phyloP scores from a whole-genome alignment of 2,329 filamentous ascomycete species.

The Hypoxylon sp. region DNA sequence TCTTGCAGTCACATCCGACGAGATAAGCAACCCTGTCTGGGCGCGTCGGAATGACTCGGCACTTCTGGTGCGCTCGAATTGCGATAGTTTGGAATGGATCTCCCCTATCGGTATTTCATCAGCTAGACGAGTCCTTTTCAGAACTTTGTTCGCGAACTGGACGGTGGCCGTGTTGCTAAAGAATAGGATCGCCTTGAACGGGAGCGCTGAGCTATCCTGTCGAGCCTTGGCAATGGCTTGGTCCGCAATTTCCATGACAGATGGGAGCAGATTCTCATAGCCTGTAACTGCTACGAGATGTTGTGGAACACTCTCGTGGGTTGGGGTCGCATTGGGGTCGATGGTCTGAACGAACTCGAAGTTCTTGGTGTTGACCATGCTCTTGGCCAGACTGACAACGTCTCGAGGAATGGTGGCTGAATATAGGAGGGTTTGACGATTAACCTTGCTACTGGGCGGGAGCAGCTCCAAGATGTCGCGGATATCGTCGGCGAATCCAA shows the following conservation, averaged over 20 bases:
- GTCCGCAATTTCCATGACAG: constrained; percentile 77
- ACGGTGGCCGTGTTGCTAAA: constrained; percentile 81
- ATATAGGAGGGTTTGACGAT: constrained; percentile 92
- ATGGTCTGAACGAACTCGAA: constrained; percentile 96
- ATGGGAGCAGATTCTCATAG: constrained; percentile 79
- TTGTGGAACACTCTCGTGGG: constrained; percentile 86
- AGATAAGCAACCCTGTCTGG: constrained; percentile 72
- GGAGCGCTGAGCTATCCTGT: constrained; percentile 53
- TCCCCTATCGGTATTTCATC: constrained; percentile 56
- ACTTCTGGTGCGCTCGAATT: constrained; percentile 71
- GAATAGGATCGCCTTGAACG: constrained; percentile 97
- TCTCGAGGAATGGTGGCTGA: constrained; percentile 90
- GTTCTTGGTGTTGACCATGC: constrained; percentile 76
- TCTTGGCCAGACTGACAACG: constrained; percentile 80
- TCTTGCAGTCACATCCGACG: constrained; percentile 80
- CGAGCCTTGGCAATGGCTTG: constrained; percentile 60
- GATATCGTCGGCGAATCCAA: constrained; percentile 78
- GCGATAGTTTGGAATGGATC: constrained; percentile 83
- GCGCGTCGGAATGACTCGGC: constrained; percentile 75
- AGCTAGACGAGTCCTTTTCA: constrained; percentile 55
- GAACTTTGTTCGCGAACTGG: constrained; percentile 66
- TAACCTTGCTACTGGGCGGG: constrained; percentile 67
- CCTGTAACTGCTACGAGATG: constrained; percentile 71
- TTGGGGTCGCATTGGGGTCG: constrained; percentile 78
- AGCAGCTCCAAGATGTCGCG: constrained; percentile 66